Conservation (phyloP, 1,139 yeast genomes). For the Yamadazyma sp. region DNA sequence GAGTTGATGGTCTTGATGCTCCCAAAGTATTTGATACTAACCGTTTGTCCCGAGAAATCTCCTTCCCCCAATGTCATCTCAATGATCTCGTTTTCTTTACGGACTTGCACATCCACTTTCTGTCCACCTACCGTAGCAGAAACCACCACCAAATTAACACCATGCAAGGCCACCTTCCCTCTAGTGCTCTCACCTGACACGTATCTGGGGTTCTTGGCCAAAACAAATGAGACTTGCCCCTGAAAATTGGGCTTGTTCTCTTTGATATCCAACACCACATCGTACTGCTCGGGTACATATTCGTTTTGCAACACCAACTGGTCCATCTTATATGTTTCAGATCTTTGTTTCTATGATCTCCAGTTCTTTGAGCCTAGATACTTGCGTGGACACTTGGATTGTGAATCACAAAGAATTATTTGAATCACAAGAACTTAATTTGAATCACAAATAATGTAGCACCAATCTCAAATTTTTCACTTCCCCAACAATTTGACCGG, state of each 20-base stretch:
- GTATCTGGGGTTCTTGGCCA: conserved; percentile 2
- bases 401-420: no score
- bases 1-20: conserved; percentile 56
- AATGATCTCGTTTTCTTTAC: conserved; percentile 7
- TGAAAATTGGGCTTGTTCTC: conserved; percentile 15
- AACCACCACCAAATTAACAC: conserved; percentile 14
- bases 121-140: conserved; percentile 11
- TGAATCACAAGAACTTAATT: no score
- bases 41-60: conserved; percentile 1
- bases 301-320: conserved; percentile 8
- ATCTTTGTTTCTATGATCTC: background rate
- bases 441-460: background rate
- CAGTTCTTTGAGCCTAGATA: background rate
- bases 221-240: conserved; percentile 6
- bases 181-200: background rate
- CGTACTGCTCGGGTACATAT: conserved; percentile 12
- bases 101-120: conserved; percentile 7
- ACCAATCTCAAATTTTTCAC: conserved; percentile 2
- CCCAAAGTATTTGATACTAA: conserved; percentile 44
- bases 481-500: conserved; percentile 5
- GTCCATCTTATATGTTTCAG: conserved; percentile 10
- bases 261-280: conserved; percentile 9
- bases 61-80: conserved; percentile 3
- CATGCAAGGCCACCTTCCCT: conserved; percentile 9
- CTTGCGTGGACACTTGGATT: no score